These are phyloP conservation scores for Phytopythium mirpurense DNA, from an alignment of 352 stramenopile species.

Conservation along the genomic window DNA sequence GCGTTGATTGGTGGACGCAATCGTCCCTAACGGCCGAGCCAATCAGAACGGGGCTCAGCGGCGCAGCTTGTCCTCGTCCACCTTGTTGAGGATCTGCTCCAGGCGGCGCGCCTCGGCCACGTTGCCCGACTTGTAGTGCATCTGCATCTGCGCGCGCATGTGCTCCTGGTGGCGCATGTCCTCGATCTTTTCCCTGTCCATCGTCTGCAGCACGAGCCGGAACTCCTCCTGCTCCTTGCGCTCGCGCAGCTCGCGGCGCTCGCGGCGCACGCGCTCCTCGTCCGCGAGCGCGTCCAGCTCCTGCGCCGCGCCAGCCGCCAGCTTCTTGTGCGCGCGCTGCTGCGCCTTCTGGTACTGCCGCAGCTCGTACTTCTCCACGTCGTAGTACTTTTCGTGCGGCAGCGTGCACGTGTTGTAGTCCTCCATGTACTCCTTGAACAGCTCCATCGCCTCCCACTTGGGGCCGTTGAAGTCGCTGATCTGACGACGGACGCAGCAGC, in stretches of 20 bases:
- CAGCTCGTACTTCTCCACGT: constrained; percentile 98
- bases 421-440: constrained; percentile 93
- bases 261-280: constrained; percentile 58
- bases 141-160: constrained; percentile 84
- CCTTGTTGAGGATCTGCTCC: constrained; percentile 72
- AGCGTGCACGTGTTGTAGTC: constrained; percentile 98
- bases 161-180: constrained; percentile 83
- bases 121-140: constrained; percentile 89
- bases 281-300: constrained; percentile 29
- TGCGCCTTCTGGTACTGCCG: constrained; percentile 87
- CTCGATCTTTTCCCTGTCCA: constrained; percentile 84
- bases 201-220: constrained; percentile 67
- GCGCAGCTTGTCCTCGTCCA: constrained; percentile 36
- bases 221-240: constrained; percentile 75
- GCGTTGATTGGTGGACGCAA: background rate
- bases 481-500: constrained; percentile 7
- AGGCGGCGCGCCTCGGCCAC: constrained; percentile 77
- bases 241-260: constrained; percentile 44
- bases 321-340: constrained; percentile 33
- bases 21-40: background rate
- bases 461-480: constrained; percentile 80
- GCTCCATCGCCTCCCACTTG: constrained; percentile 86
- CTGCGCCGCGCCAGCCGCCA: constrained; percentile 15
- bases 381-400: constrained; percentile 97
- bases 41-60: constrained; percentile 5